phyloP scores from a whole-genome alignment of 169 alveolate genomes.

The Plasmodium ovale region DNA sequence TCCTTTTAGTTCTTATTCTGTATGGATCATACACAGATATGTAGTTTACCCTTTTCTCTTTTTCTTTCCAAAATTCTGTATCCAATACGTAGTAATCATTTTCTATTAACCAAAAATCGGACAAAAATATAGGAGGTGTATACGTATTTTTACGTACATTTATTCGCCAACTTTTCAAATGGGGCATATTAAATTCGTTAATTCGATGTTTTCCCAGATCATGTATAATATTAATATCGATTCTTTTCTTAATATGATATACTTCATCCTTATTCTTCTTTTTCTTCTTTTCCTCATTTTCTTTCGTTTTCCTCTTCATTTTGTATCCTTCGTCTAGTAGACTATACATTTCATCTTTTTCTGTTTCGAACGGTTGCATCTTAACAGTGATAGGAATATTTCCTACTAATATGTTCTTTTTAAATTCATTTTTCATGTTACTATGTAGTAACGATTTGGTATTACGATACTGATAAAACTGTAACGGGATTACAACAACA shows the following conservation, averaged over 20 bases:
- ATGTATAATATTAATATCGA: conserved; percentile 76
- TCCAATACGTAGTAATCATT: conserved; percentile 75
- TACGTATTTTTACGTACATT: conserved; percentile 57
- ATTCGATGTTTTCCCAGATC: conserved; percentile 73
- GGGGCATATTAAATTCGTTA: conserved; percentile 78
- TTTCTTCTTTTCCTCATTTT: not conserved
- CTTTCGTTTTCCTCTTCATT: conserved; percentile 10
- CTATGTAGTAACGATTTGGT: not conserved
- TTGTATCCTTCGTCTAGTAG: conserved; percentile 8
- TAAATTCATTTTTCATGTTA: conserved; percentile 35
- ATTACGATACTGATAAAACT: conserved; percentile 55
- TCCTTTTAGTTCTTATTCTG: conserved; percentile 51
- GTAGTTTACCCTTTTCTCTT: conserved; percentile 58
- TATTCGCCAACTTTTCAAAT: conserved; percentile 77
- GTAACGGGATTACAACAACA: conserved; percentile 45
- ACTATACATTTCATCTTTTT: conserved; percentile 58
- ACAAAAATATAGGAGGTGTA: conserved; percentile 79
- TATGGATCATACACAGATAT: conserved; percentile 76
- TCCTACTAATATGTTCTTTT: conserved; percentile 38
- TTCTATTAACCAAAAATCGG: conserved; percentile 84
- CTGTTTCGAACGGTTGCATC: conserved; percentile 63
- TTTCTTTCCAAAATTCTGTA: conserved; percentile 32
- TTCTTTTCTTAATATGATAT: conserved; percentile 79
- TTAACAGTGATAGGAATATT: conserved; percentile 72
- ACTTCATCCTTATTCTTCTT: conserved; percentile 40